These are phyloP conservation scores for Podaxis sp. DNA, from an alignment of 768 basidiomycete genomes.

Conservation along the genomic window DNA sequence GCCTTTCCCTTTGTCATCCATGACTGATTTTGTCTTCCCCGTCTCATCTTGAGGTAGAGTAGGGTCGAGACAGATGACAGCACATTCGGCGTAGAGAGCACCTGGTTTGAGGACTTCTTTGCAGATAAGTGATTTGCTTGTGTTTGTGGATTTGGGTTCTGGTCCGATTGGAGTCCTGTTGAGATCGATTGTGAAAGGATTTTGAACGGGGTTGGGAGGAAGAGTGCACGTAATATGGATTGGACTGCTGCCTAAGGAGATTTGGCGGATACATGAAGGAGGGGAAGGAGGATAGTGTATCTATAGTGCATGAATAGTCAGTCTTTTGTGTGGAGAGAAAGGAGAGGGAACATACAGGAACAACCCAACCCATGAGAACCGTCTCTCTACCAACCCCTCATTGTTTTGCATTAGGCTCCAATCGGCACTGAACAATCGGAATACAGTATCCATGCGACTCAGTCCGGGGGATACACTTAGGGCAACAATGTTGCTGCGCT, in stretches of 20 bases:
- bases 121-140: conserved; percentile 19
- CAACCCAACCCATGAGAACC: conserved; percentile 37
- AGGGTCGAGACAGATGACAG: conserved; percentile 45
- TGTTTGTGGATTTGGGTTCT: conserved; percentile 1
- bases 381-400: conserved; percentile 17
- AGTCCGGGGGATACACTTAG: conserved; percentile 75
- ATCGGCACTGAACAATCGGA: conserved; percentile 48
- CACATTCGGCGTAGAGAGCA: conserved; percentile 73
- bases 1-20: conserved; percentile 9
- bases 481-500: conserved; percentile 72
- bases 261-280: conserved; percentile 68
- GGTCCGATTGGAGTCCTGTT: conserved; percentile 1
- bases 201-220: conserved; percentile 79
- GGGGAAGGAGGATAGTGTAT: conserved; percentile 62
- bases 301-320: conserved; percentile 27
- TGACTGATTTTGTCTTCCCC: no score
- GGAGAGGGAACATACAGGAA: conserved; percentile 39
- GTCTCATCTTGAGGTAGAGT: neutral
- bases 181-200: conserved; percentile 27
- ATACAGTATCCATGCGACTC: conserved; percentile 65
- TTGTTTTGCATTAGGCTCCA: conserved; percentile 18
- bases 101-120: conserved; percentile 76
- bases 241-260: conserved; percentile 63
- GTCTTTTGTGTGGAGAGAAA: no score
- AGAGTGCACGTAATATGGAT: conserved; percentile 75